These are phyloP conservation scores for Nicotiana sylvestris DNA, from an alignment of 257 asterid genomes.

Conservation along the genomic window DNA sequence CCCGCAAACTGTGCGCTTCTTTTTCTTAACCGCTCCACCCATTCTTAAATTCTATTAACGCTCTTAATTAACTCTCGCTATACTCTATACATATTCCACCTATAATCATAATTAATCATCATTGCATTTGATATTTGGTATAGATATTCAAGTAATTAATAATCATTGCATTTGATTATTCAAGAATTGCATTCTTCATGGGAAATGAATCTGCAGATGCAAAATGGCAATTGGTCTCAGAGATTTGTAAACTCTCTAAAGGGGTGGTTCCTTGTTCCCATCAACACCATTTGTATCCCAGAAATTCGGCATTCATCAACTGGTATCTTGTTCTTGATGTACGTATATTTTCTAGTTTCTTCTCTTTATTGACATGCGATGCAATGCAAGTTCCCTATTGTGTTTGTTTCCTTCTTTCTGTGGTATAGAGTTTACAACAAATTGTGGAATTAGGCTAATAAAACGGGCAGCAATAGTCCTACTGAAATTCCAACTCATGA, in stretches of 20 bases:
- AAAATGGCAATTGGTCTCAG: conserved; percentile 45
- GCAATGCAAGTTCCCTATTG: too few species aligned
- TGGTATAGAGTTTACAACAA: too few species aligned
- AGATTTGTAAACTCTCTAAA: conserved; percentile 44
- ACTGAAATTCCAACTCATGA: neutral
- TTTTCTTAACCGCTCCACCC: conserved; percentile 67
- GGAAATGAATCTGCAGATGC: conserved; percentile 27
- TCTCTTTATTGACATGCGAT: neutral
- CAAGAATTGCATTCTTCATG: conserved; percentile 19
- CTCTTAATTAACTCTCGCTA: neutral
- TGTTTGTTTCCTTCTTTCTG: neutral
- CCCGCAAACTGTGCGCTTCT: conserved; percentile 34
- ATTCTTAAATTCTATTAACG: neutral
- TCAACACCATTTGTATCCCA: conserved; percentile 19
- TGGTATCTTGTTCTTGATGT: conserved; percentile 75
- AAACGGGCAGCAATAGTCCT: neutral
- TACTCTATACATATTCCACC: neutral
- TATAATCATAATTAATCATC: neutral
- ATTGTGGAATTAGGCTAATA: too few species aligned
- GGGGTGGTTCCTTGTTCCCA: conserved; percentile 35
- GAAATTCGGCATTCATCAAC: conserved; percentile 36
- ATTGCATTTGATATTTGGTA: neutral
- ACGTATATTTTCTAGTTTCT: conserved; percentile 6
- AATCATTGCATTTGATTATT: neutral
- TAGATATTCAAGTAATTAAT: neutral